Evolutionary conservation across 805 yeast genomes (phyloP).

Genomic region (Barnettozyma salicaria): DNA sequence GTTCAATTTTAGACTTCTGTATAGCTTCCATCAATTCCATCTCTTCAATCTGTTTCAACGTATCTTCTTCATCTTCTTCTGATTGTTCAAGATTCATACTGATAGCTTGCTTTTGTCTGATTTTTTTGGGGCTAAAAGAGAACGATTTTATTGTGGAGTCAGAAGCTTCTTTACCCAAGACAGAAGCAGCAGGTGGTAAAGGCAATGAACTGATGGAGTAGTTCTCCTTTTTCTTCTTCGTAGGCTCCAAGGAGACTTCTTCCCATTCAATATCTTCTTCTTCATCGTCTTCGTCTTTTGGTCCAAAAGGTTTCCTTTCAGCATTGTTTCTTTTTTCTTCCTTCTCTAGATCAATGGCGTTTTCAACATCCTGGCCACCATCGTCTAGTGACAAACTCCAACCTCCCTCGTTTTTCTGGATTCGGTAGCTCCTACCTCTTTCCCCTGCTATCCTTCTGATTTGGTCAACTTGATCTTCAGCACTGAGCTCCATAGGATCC

Average conservation of each 20-base stretch:
- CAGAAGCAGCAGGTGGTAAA: slow-evolving; percentile 27
- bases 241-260: slow-evolving; percentile 46
- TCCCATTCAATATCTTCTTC: slow-evolving; percentile 56
- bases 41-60: slow-evolving; percentile 26
- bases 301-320: slow-evolving; percentile 14
- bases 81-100: slow-evolving; percentile 14
- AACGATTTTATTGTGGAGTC: slow-evolving; percentile 18
- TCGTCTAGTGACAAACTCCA: slow-evolving; percentile 67
- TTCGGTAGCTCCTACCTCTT: slow-evolving; percentile 64
- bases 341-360: slow-evolving; percentile 44
- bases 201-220: slow-evolving; percentile 38
- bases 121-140: slow-evolving; percentile 21
- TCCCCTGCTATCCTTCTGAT: slow-evolving; percentile 74
- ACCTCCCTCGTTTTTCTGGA: slow-evolving; percentile 74
- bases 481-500: slow-evolving; percentile 41
- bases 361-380: slow-evolving; percentile 31
- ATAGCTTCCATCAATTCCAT: slow-evolving; percentile 36
- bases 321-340: slow-evolving; percentile 19
- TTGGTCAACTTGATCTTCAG: slow-evolving; percentile 9
- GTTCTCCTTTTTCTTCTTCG: slow-evolving; percentile 26
- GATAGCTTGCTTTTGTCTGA: slow-evolving; percentile 7
- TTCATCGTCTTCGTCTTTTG: slow-evolving; percentile 17
- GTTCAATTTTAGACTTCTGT: slow-evolving; percentile 41
- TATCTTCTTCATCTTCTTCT: slow-evolving; percentile 22
- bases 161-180: slow-evolving; percentile 10